Conservation (phyloP, 2,329 filamentous ascomycete genomes). For the Aureobasidium sp. region DNA sequence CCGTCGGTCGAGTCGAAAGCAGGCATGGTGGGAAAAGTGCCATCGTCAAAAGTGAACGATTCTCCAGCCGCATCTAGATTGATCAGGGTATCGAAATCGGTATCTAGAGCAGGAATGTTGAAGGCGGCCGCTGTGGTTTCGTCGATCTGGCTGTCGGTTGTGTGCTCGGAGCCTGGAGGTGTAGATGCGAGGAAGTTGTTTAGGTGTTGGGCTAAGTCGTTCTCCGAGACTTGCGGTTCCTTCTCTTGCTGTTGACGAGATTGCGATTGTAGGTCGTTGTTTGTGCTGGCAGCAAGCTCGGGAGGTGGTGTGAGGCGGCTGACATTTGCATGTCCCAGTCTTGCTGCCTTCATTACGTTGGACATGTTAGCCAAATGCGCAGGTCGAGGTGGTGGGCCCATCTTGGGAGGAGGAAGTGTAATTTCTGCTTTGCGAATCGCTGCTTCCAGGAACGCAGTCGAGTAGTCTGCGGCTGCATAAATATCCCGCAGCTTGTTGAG, state of each 20-base stretch:
- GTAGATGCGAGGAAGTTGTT: conserved; percentile 44
- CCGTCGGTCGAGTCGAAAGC: conserved; percentile 16
- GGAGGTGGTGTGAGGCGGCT: conserved; percentile 33
- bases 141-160: conserved; percentile 15
- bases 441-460: conserved; percentile 88
- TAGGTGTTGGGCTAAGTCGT: conserved; percentile 39
- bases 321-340: neutral
- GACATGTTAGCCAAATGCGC: conserved; percentile 3
- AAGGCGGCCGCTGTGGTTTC: conserved; percentile 14
- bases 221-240: conserved; percentile 30
- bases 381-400: conserved; percentile 2
- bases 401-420: conserved; percentile 44
- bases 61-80: conserved; percentile 30
- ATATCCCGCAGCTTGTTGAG: conserved; percentile 81
- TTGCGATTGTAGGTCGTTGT: neutral
- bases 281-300: conserved; percentile 19
- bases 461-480: conserved; percentile 90
- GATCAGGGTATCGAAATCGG: conserved; percentile 31
- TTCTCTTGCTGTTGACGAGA: conserved; percentile 18
- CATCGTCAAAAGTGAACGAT: conserved; percentile 26
- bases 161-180: conserved; percentile 33
- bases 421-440: conserved; percentile 82
- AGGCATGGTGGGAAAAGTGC: conserved; percentile 21
- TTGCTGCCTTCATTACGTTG: conserved; percentile 4
- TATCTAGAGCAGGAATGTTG: conserved; percentile 23